Evolutionary conservation across 768 basidiomycete species (phyloP).

Genomic region (Sistotremastrum niveocremeum): DNA sequence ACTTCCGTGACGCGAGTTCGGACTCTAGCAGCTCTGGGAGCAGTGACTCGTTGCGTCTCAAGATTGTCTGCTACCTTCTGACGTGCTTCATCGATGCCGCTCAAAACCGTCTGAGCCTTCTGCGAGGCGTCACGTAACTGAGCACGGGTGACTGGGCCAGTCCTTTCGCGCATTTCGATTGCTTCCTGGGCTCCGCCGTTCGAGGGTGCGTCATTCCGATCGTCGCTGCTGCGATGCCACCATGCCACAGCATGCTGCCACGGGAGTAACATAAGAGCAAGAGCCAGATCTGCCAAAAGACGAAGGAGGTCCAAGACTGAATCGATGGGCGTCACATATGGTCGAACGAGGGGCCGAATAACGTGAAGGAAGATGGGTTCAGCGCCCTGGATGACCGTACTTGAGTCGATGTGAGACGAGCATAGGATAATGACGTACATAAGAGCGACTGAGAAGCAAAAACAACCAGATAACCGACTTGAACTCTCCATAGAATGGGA

Average conservation of each 20-base stretch:
- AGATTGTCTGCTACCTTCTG: too few species aligned
- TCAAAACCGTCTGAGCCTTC: too few species aligned
- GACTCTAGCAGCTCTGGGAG: too few species aligned
- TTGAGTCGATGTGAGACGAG: neutral
- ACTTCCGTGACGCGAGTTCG: too few species aligned
- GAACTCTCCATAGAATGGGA: slow-evolving; percentile 77
- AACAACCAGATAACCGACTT: slow-evolving; percentile 64
- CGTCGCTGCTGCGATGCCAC: slow-evolving; percentile 16
- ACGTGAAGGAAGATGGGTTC: slow-evolving; percentile 76
- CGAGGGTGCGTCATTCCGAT: too few species aligned
- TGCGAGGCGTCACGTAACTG: too few species aligned
- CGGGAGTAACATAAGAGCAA: slow-evolving; percentile 28
- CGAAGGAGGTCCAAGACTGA: slow-evolving; percentile 43
- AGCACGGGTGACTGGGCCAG: too few species aligned
- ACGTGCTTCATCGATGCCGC: too few species aligned
- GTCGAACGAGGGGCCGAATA: slow-evolving; percentile 65
- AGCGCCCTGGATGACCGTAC: slow-evolving; percentile 41
- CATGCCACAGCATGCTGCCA: slow-evolving; percentile 22
- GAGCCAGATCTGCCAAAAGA: slow-evolving; percentile 41
- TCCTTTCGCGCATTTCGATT: too few species aligned
- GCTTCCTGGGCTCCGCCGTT: too few species aligned
- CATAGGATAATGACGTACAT: slow-evolving; percentile 29
- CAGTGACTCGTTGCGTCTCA: too few species aligned
- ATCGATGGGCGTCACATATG: slow-evolving; percentile 57
- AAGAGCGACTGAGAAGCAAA: slow-evolving; percentile 60